Evolutionary conservation across 306 rosid species (phyloP).

Genomic region (Fragaria nilgerrensis): DNA sequence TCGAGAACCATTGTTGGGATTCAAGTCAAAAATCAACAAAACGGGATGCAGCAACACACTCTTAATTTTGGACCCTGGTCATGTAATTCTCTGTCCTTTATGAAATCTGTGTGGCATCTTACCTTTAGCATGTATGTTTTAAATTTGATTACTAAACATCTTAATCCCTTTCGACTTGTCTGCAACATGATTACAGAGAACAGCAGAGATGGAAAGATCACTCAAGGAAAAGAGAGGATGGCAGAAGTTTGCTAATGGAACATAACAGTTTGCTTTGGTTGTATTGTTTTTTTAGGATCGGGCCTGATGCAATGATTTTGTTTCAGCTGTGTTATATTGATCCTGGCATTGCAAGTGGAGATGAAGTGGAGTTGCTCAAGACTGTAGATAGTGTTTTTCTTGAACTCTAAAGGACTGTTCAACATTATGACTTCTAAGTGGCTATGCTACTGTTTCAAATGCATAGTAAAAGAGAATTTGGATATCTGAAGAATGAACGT

Average conservation of each 20-base stretch:
- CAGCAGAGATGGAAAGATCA: slow-evolving; percentile 51
- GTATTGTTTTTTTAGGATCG: neutral
- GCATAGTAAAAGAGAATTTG: neutral
- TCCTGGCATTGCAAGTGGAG: slow-evolving; percentile 59
- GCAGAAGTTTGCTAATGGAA: slow-evolving; percentile 43
- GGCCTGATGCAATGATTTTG: slow-evolving; percentile 30
- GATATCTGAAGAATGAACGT: neutral
- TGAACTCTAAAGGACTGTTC: slow-evolving; percentile 51
- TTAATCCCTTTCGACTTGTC: slow-evolving; percentile 15
- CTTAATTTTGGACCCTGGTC: slow-evolving; percentile 74
- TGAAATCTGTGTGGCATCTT: slow-evolving; percentile 3
- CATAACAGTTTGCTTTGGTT: slow-evolving; percentile 8
- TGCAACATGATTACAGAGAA: slow-evolving; percentile 48
- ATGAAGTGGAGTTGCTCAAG: slow-evolving; percentile 62
- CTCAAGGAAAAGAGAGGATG: slow-evolving; percentile 57
- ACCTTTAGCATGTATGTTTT: neutral
- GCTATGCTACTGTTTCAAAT: neutral
- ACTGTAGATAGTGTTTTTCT: slow-evolving; percentile 61
- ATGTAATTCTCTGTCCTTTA: slow-evolving; percentile 43
- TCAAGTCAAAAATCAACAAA: slow-evolving; percentile 48
- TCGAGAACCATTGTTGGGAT: slow-evolving; percentile 85
- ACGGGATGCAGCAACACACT: slow-evolving; percentile 39
- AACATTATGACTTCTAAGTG: neutral
- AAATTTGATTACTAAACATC: neutral
- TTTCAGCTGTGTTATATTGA: slow-evolving; percentile 82